These are phyloP conservation scores for Euphorbia celastroides DNA, from an alignment of 441 rosid species.

Conservation along the genomic window DNA sequence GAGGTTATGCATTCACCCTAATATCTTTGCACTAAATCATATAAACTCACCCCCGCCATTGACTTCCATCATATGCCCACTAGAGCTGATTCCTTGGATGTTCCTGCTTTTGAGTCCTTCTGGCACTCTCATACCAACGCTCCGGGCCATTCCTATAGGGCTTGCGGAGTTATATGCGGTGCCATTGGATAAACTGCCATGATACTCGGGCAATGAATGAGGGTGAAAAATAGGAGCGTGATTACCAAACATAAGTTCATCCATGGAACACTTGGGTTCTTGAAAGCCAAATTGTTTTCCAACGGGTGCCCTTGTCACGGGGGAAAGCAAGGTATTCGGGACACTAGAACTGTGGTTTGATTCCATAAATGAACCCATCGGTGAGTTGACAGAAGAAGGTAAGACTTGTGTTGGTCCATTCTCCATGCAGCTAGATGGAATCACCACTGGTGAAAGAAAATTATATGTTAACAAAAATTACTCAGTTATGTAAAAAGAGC, in stretches of 20 bases:
- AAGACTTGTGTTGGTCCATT: conserved; percentile 28
- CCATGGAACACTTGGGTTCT: conserved; percentile 31
- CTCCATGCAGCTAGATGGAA: conserved; percentile 29
- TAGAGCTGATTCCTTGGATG: conserved; percentile 46
- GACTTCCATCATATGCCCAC: conserved; percentile 55
- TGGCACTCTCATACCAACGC: conserved; percentile 42
- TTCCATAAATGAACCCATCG: conserved; percentile 31
- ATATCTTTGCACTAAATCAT: conserved; percentile 22
- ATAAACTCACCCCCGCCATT: conserved; percentile 66
- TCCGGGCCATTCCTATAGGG: conserved; percentile 41
- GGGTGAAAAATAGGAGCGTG: conserved; percentile 39
- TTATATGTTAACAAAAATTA: conserved; percentile 12
- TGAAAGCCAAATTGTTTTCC: conserved; percentile 36
- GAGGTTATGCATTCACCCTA: not conserved
- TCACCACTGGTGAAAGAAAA: conserved; percentile 26
- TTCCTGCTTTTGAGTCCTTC: conserved; percentile 59
- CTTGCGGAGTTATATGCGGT: conserved; percentile 36
- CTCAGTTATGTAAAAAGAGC: conserved; percentile 8
- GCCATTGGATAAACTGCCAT: conserved; percentile 36
- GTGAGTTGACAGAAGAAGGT: conserved; percentile 32
- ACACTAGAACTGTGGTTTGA: conserved; percentile 44
- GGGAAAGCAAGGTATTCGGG: conserved; percentile 41
- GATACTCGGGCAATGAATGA: conserved; percentile 55
- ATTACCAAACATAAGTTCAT: conserved; percentile 33
- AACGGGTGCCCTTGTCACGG: conserved; percentile 32